These are phyloP conservation scores for Penstemon eatonii DNA, from an alignment of 257 asterid species.

Conservation along the genomic window DNA sequence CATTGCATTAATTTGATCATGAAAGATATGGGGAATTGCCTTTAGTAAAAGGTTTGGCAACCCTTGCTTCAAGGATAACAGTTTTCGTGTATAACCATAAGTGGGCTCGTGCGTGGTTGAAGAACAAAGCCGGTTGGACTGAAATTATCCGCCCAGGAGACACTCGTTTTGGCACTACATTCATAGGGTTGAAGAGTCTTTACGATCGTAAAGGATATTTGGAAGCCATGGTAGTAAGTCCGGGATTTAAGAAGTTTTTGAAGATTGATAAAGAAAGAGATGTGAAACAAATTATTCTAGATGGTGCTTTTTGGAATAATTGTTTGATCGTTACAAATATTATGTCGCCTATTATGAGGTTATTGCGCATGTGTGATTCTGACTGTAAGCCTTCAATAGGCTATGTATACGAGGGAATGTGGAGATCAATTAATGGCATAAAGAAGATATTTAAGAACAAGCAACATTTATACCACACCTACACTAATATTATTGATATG, in stretches of 20 bases:
- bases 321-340: too few species aligned
- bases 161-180: not conserved
- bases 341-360: too few species aligned
- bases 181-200: not conserved
- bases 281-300: too few species aligned
- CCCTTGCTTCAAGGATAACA: not conserved
- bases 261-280: too few species aligned
- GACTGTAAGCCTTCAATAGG: too few species aligned
- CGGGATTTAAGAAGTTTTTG: too few species aligned
- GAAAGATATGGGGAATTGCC: not conserved
- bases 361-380: too few species aligned
- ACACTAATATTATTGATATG: not conserved
- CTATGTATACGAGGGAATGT: too few species aligned
- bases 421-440: too few species aligned
- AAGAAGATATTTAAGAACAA: too few species aligned
- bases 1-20: not conserved
- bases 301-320: too few species aligned
- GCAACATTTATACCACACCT: too few species aligned
- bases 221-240: not conserved
- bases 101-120: not conserved
- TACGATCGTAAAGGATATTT: not conserved
- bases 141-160: not conserved
- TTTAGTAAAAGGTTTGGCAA: not conserved
- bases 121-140: not conserved
- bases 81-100: not conserved